Base-by-base conservation (phyloP, 2,329 filamentous ascomycete species). In the Sarocladium strictum region DNA sequence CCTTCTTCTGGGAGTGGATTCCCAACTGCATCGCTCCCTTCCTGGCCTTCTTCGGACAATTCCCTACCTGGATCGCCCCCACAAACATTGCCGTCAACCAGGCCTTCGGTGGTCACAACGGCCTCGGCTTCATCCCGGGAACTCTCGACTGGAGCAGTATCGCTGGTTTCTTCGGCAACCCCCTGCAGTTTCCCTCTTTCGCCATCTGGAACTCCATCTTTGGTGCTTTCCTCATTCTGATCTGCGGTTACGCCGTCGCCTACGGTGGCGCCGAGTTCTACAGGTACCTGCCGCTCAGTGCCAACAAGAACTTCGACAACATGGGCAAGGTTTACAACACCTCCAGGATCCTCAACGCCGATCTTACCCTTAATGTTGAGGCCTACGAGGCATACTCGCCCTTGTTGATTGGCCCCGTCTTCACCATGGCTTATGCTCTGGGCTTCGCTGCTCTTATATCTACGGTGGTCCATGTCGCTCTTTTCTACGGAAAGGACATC, bases 271-370 rank as follows among this genome's bases (percentile, higher is more conserved):
- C 43, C 24, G 43, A 74, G 72, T 76, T 72, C 58, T 63, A 78
- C 24, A 74, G 76, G 53, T 80, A 80, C 60, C 67, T 85, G 45
- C 79, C 80, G 1, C 72, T 84, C 37, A 76, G 71, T 45, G 73
- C 75, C 57, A 77, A 75, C n/a, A 66, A 61, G 33, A 77, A 73
- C 58, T 80, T 78, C 76, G 81, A 84, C 65, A 84, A 84, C 60
- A 81, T 75, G 0, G 80, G 78, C 12, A 61, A 65, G 2, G 57
- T 65, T 2, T 84, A 85, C 65, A 75, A 83, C 58, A 78, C 80
- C 2, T 68, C 70, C 3, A 69, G 69, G 7, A 80, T 84, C 41
- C 70, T 84, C 19, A 75, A 73, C 53, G 59, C 69, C 1, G 67
- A 79, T 56, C 64, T 71, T 53, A 69, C 74, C 15, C 76, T 85